phyloP scores from a whole-genome alignment of 164 flowering plant genomes.

The Piper longum region DNA sequence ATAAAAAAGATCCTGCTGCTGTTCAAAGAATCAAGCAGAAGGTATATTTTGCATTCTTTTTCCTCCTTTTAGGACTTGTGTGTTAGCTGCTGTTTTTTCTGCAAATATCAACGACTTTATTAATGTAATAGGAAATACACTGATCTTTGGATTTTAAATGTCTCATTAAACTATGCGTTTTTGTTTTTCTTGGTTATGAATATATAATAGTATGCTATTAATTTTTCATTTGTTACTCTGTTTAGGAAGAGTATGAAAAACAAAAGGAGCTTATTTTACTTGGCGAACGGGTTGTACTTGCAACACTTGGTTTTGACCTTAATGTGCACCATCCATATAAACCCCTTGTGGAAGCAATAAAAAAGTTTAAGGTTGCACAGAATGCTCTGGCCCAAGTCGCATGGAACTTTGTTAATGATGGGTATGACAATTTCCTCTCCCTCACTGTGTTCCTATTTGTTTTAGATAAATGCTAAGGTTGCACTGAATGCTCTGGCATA shows the following conservation, averaged over 20 bases:
- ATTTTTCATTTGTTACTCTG: not conserved
- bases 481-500: slow-evolving; percentile 74
- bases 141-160: too few relatives aligned
- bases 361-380: too few relatives aligned
- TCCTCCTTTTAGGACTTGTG: slow-evolving; percentile 3
- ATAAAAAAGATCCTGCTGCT: too few relatives aligned
- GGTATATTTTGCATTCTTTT: too few relatives aligned
- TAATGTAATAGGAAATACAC: too few relatives aligned
- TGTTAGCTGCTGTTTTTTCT: not conserved
- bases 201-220: too few relatives aligned
- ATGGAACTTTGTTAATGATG: slow-evolving; percentile 31
- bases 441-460: too few relatives aligned
- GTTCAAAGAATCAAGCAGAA: too few relatives aligned
- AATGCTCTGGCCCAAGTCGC: too few relatives aligned
- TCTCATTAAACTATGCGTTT: too few relatives aligned
- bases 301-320: slow-evolving; percentile 75
- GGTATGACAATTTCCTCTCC: not conserved
- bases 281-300: slow-evolving; percentile 75
- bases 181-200: too few relatives aligned
- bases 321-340: slow-evolving; percentile 80
- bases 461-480: slow-evolving; percentile 61
- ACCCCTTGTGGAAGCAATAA: slow-evolving; percentile 20
- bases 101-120: too few relatives aligned
- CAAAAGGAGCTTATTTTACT: slow-evolving; percentile 62
- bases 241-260: slow-evolving; percentile 75